Percentiles rank a stretch among this genome's conserved stretches.
Conservation (phyloP, 2,329 filamentous ascomycete genomes). For the Fusarium subtropicale region DNA sequence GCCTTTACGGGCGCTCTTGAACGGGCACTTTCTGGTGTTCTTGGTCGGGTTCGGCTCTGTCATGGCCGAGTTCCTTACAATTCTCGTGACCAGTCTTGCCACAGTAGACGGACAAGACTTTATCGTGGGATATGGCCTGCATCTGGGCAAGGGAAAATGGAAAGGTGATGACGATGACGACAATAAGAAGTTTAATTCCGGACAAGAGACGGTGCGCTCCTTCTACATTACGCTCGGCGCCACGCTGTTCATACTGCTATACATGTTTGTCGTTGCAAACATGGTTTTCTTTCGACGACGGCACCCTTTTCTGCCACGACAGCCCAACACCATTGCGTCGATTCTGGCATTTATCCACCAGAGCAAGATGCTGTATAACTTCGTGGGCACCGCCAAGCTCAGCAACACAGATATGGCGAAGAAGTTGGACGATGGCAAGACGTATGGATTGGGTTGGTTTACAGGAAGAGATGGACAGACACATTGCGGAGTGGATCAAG, state of each 20-base stretch:
- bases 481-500: conserved; percentile 83
- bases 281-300: conserved; percentile 72
- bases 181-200: conserved; percentile 58
- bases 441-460: conserved; percentile 83
- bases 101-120: conserved; percentile 73
- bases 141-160: conserved; percentile 17
- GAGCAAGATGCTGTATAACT: conserved; percentile 81
- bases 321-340: conserved; percentile 81
- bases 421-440: conserved; percentile 68
- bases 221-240: conserved; percentile 75
- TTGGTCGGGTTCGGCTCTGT: conserved; percentile 77
- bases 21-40: conserved; percentile 73
- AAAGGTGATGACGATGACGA: conserved; percentile 30
- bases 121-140: conserved; percentile 49
- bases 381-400: conserved; percentile 75
- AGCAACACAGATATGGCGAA: conserved; percentile 70
- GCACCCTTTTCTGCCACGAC: conserved; percentile 78
- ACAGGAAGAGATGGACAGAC: conserved; percentile 76
- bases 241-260: conserved; percentile 72
- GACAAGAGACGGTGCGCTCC: conserved; percentile 70
- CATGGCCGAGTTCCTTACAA: conserved; percentile 78
- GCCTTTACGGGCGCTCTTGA: conserved; percentile 70
- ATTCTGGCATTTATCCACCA: conserved; percentile 84
- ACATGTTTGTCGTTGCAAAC: conserved; percentile 69
- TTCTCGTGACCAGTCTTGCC: conserved; percentile 74